A percentile compares a stretch with the other conserved stretches of the same genome.
phyloP scores from a whole-genome alignment of 352 stramenopile species.

The Globisporangium takayamanum region DNA sequence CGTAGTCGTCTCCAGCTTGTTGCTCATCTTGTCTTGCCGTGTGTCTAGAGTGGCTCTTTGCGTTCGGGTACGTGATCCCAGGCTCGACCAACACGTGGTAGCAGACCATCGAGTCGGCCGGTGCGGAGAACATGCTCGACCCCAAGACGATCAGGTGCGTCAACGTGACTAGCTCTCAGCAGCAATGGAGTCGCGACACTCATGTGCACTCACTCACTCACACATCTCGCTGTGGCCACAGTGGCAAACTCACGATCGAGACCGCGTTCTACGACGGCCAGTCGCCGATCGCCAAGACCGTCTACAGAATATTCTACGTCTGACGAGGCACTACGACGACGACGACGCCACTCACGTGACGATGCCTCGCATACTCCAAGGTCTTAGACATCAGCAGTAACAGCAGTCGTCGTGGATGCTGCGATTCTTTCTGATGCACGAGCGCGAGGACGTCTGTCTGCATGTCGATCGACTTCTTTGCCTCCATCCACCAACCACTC shows the following conservation, averaged over 20 bases:
- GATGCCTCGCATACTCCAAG: too few relatives aligned
- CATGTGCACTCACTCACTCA: neutral
- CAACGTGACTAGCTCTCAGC: too few relatives aligned
- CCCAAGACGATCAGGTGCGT: slow-evolving; percentile 70
- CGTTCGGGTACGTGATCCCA: slow-evolving; percentile 94
- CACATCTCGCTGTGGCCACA: slow-evolving; percentile 12
- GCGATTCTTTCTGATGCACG: neutral
- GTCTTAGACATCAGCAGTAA: neutral
- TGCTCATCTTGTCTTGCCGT: too few relatives aligned
- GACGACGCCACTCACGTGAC: too few relatives aligned
- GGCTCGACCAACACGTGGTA: slow-evolving; percentile 94
- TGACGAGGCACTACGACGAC: slow-evolving; percentile 15
- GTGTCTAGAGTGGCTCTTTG: slow-evolving; percentile 87
- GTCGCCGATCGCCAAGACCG: slow-evolving; percentile 82
- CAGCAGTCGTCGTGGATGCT: neutral
- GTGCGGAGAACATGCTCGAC: slow-evolving; percentile 85
- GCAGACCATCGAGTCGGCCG: slow-evolving; percentile 90
- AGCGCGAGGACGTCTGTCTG: neutral
- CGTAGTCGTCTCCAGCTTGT: too few relatives aligned
- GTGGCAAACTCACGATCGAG: slow-evolving; percentile 92
- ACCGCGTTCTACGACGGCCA: slow-evolving; percentile 94
- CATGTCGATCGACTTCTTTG: neutral
- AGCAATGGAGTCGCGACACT: neutral
- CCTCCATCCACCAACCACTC: neutral
- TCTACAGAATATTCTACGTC: slow-evolving; percentile 93